Evolutionary conservation across 805 yeast species (phyloP).

Genomic region (Kazachstania africana): DNA sequence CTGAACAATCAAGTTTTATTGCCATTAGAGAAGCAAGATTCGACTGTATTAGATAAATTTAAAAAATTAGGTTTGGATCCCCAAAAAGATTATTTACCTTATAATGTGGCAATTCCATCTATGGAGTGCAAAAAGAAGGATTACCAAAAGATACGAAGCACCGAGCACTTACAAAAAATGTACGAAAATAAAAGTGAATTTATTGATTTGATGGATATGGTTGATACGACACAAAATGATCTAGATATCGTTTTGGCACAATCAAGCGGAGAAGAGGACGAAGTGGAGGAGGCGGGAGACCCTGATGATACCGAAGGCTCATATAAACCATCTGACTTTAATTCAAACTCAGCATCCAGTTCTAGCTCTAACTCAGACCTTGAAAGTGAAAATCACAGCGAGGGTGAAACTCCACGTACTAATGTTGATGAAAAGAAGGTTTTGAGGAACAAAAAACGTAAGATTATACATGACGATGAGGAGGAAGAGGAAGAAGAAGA

Average conservation of each 20-base stretch:
- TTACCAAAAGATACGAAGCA: background rate
- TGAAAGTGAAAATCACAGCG: too few relatives aligned
- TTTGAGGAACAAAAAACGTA: too few relatives aligned
- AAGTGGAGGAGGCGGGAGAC: conserved; percentile 2
- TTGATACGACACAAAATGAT: conserved; percentile 20
- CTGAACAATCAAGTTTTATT: conserved; percentile 48
- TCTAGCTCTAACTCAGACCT: too few relatives aligned
- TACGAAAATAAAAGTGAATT: conserved; percentile 19
- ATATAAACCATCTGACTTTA: too few relatives aligned
- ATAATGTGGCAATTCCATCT: conserved; percentile 17
- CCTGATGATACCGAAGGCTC: too few relatives aligned
- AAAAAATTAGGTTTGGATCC: conserved; percentile 19
- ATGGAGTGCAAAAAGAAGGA: conserved; percentile 2
- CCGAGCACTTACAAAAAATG: conserved; percentile 15
- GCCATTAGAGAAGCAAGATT: conserved; percentile 17
- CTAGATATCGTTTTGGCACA: conserved; percentile 14
- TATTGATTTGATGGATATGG: conserved; percentile 18
- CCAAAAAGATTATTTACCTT: conserved; percentile 17
- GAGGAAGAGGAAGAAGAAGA: too few relatives aligned
- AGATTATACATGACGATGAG: conserved; percentile 1
- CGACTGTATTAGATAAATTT: conserved; percentile 17
- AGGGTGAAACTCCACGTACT: too few relatives aligned
- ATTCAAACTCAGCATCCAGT: too few relatives aligned
- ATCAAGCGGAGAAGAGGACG: conserved; percentile 4
- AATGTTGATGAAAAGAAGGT: too few relatives aligned